Base-by-base conservation (phyloP, 1,284 basidiomycete genomes). In the Xerocomus minutiporus region DNA sequence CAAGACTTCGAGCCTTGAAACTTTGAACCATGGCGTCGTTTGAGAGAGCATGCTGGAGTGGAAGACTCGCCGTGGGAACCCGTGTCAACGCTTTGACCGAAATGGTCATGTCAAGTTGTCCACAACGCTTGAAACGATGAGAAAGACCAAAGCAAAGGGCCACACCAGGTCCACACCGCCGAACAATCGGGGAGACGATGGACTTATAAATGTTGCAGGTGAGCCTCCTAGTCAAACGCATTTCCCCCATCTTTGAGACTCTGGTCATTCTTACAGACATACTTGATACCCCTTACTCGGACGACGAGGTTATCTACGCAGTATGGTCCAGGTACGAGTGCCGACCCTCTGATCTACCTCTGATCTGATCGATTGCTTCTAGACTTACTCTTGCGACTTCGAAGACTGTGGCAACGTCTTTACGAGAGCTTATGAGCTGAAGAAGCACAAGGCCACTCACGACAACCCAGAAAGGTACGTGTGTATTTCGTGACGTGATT, bases 1-100 rank as follows among this genome's bases (percentile, higher is more conserved):
- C 55, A 90, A 78, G 26, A 83, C 70, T 60, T 90, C 85, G 42
- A 89, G 75, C 20, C 80, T 80, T 13, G 84, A 84, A 3, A 77
- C 69, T 57, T 73, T 76, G 60, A 71, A 64, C 76, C 78, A 71
- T 4, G 65, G 56, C 46, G 66, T 46, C 42, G 63, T 46, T 32
- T 65, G 63, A 2, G 62, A 44, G 49, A 65, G 57, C 63, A 65
- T 65, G 41, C 15, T 26, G 41, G 26, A 26, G 9, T 12, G 15
- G 15, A 29, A 41, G 15, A 4, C 20, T 7, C 5, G 3, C 12
- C 58, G 58, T 59, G 60, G 48, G 58, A 59, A 62, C 5, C 2
- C 26, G 15, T 20, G 6, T 20, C 20, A 20, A 12, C 34, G 31
- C 26, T 29, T 36, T 43, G 34, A 44, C 15, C 20, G 8, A 29